Evolutionary conservation across 305 asterid species (phyloP), one percentile per base, ranked within the genome.

Genomic region (Petunia hybrid): DNA sequence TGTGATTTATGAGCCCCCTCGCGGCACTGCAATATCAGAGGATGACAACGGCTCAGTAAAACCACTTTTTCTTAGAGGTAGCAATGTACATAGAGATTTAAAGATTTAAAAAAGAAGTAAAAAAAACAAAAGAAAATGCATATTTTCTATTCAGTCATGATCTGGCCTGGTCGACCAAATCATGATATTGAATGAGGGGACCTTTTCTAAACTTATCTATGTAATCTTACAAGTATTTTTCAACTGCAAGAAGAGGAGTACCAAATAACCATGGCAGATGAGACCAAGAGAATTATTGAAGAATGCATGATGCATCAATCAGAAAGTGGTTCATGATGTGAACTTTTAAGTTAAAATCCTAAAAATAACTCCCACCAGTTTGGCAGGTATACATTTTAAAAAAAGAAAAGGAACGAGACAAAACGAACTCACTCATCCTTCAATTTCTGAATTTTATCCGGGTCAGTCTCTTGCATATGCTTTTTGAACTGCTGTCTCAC

Each of bases 1-100:
- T 95, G 89, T 93, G 98, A 76, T 95, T 95, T 86, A 93, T 92
- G 82, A 93, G 88, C 73, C 98, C 98, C 79, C 94, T 90, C 0
- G 97, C 98, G 4, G 98, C 98, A 85, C 98, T 94, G 91, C 84
- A 81, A 78, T 65, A 83, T 71, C 67, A 71, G 38, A 78, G 77
- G 69, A 56, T 16, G 16, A 35, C 76, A 45, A 69, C 22, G 9
- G 5, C 62, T 71, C 78, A 71, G 45, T 48, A 71, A 71, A 36
- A 71, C 13, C 59, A 71, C 1, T 48, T 12, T 36, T 70, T 48
- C 14, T 10, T 2, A 48, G 77, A 12, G 61, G 35, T 48, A 39
- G 40, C 62, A 35, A 35, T 48, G 4, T 5, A 12, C 31, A 48
- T 48, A 51, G 35, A 7, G 3, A 31, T 48, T 51, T 4, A 2